Conservation (phyloP, 805 yeast genomes). For the Metschnikowia baotianmanensis region DNA sequence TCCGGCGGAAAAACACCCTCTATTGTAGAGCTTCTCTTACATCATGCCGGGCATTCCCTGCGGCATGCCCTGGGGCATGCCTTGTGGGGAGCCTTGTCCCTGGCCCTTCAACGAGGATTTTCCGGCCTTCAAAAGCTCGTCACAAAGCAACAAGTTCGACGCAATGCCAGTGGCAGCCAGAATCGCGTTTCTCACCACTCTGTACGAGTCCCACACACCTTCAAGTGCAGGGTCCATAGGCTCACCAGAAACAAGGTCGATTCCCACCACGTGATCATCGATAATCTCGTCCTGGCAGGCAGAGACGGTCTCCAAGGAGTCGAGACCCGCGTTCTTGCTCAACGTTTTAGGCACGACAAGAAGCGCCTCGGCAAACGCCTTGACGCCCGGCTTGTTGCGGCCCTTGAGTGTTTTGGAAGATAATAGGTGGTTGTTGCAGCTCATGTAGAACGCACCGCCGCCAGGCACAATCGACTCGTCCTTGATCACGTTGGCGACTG, state of each 20-base stretch:
- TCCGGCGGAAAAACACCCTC: too few relatives aligned
- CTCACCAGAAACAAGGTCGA: conserved; percentile 87
- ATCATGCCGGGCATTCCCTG: conserved; percentile 22
- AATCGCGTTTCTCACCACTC: conserved; percentile 91
- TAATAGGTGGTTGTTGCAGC: conserved; percentile 68
- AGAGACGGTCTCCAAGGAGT: conserved; percentile 83
- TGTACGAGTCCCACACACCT: conserved; percentile 95
- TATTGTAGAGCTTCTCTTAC: neutral
- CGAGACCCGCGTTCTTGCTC: conserved; percentile 89
- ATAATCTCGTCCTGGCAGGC: conserved; percentile 85
- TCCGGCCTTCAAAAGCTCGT: conserved; percentile 95
- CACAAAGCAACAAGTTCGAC: conserved; percentile 87
- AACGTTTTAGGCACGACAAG: conserved; percentile 91
- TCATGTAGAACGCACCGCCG: conserved; percentile 92
- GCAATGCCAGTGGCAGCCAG: conserved; percentile 94
- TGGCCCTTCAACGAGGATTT: conserved; percentile 78
- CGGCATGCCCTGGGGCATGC: conserved; percentile 20
- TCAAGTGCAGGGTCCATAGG: conserved; percentile 93
- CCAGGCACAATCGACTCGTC: conserved; percentile 91
- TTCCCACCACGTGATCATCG: conserved; percentile 83
- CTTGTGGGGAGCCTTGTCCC: conserved; percentile 17
- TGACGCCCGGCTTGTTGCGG: conserved; percentile 82
- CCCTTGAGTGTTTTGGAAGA: conserved; percentile 65
- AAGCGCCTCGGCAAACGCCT: conserved; percentile 91
- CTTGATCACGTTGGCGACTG: conserved; percentile 86